Conservation (phyloP, 225 moss, liverwort and hornwort genomes). For the Thuidium tamariscinum region DNA sequence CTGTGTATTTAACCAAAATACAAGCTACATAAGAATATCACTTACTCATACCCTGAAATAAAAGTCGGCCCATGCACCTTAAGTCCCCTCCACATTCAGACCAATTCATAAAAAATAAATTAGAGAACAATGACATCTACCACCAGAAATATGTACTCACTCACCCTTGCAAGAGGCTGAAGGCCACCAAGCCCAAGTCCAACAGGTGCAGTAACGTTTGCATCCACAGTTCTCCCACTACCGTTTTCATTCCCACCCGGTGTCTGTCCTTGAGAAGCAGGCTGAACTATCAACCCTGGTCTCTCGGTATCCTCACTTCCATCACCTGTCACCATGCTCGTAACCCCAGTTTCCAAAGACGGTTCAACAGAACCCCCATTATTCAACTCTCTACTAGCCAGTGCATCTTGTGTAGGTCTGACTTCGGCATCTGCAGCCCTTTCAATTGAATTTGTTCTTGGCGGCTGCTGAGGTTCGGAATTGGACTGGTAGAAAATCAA, state of each 20-base stretch:
- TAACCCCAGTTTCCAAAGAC: constrained; percentile 17
- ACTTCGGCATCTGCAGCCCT: constrained; percentile 25
- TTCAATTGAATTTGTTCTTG: constrained; percentile 18
- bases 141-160: constrained; percentile 11
- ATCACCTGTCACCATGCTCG: constrained; percentile 38
- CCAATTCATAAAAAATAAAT: not conserved
- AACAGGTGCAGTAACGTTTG: constrained; percentile 36
- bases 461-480: constrained; percentile 21
- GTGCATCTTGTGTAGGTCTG: constrained; percentile 14
- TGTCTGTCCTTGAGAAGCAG: constrained; percentile 3
- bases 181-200: constrained; percentile 90
- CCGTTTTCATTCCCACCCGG: constrained; percentile 18
- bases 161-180: constrained; percentile 84
- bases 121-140: not conserved
- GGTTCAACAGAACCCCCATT: constrained; percentile 9
- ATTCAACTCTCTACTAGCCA: constrained; percentile 17
- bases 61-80: not conserved
- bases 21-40: not conserved
- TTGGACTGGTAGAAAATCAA: constrained; percentile 37
- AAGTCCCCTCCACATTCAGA: not conserved
- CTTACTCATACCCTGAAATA: not conserved
- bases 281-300: not conserved
- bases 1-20: not conserved
- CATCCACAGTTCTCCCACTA: constrained; percentile 9
- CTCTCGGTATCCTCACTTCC: constrained; percentile 17